Conservation (phyloP, 2,329 filamentous ascomycete species). For the Arthrobotrys musiformis region DNA sequence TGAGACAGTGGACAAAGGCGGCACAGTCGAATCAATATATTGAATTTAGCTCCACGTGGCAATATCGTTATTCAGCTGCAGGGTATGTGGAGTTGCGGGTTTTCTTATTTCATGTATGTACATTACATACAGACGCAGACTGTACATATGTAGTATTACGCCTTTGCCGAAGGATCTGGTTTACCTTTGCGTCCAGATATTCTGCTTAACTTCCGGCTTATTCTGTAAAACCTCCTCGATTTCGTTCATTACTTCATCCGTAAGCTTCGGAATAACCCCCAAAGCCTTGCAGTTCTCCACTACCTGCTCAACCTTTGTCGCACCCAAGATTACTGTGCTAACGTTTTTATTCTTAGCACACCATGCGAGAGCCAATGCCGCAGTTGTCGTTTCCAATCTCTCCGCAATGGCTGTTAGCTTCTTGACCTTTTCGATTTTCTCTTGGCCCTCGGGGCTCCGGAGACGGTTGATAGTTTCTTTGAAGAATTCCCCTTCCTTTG, state of each 20-base stretch:
- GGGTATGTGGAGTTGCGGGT: not conserved
- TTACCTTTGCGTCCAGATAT: constrained; percentile 49
- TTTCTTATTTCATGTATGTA: not conserved
- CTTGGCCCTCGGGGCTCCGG: constrained; percentile 66
- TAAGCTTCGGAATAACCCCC: constrained; percentile 64
- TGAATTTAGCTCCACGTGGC: not conserved
- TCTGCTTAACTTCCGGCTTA: constrained; percentile 60
- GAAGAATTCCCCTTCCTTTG: constrained; percentile 70
- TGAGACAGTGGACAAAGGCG: not conserved
- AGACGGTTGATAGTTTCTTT: constrained; percentile 68
- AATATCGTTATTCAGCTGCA: not conserved
- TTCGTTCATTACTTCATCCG: constrained; percentile 64
- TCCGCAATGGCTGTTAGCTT: constrained; percentile 67
- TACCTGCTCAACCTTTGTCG: constrained; percentile 64
- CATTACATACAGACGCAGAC: too few species aligned
- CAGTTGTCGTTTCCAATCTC: constrained; percentile 65
- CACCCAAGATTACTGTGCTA: constrained; percentile 69
- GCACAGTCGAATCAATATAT: not conserved
- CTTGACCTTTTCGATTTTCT: constrained; percentile 70
- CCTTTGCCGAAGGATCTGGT: not conserved
- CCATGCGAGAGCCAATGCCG: constrained; percentile 71
- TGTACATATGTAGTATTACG: too few species aligned
- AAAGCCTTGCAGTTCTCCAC: constrained; percentile 64
- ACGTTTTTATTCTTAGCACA: constrained; percentile 71
- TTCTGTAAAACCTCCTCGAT: constrained; percentile 65